Evolutionary conservation across 805 yeast genomes (phyloP).

Genomic region (Candida orba): DNA sequence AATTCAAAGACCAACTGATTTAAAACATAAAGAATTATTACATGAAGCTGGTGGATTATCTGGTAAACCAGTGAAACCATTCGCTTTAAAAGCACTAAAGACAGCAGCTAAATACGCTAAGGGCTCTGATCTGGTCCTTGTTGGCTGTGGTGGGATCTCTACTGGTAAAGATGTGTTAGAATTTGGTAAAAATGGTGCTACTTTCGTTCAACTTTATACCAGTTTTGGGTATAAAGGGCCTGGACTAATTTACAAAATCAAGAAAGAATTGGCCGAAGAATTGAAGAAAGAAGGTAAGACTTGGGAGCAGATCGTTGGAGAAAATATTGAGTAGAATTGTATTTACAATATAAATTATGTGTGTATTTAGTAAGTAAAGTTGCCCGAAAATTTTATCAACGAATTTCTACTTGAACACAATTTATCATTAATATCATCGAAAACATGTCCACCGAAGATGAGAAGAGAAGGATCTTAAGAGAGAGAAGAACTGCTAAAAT

Average conservation of each 20-base stretch:
- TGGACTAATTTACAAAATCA: constrained; percentile 59
- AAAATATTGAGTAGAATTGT: background rate
- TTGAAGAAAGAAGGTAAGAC: constrained; percentile 68
- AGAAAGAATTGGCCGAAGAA: constrained; percentile 51
- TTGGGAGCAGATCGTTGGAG: constrained; percentile 78
- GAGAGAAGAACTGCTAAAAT: constrained; percentile 24
- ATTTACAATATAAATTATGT: background rate
- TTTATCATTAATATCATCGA: background rate
- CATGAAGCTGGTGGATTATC: constrained; percentile 81
- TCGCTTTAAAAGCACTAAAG: constrained; percentile 63
- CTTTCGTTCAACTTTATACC: constrained; percentile 81
- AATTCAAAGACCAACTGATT: constrained; percentile 63
- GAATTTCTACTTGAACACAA: background rate
- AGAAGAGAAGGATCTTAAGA: constrained; percentile 20
- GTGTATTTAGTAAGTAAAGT: background rate
- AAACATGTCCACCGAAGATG: constrained; percentile 15
- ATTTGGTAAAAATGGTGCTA: constrained; percentile 89
- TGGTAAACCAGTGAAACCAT: constrained; percentile 85
- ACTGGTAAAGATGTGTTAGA: constrained; percentile 84
- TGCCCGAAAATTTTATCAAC: background rate
- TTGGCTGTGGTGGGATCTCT: constrained; percentile 95
- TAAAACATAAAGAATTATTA: constrained; percentile 45
- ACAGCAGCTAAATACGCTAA: constrained; percentile 71
- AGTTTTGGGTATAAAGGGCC: constrained; percentile 92
- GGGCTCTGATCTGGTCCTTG: constrained; percentile 61